Conservation (phyloP, 768 basidiomycete genomes). For the Flagelloscypha sp. region DNA sequence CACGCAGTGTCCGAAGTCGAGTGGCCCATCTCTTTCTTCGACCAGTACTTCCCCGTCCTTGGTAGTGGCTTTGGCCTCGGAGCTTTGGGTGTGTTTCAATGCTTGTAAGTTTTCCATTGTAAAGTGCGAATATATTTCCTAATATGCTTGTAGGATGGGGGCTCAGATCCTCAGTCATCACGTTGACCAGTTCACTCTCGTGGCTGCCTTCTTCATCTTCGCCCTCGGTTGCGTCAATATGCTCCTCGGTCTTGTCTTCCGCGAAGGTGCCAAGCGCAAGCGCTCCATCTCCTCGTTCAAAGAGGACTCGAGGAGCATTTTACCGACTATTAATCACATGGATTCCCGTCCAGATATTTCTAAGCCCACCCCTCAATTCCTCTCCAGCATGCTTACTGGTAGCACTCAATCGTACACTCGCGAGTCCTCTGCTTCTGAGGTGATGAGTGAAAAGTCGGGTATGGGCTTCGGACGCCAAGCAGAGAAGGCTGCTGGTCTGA, state of each 20-base stretch:
- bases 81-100: conserved; percentile 80
- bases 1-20: conserved; percentile 59
- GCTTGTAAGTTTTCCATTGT: conserved; percentile 44
- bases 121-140: neutral
- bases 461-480: conserved; percentile 78
- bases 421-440: conserved; percentile 7
- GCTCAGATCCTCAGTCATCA: conserved; percentile 68
- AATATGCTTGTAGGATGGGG: conserved; percentile 37
- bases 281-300: conserved; percentile 66
- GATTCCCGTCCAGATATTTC: conserved; percentile 29
- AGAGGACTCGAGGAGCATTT: conserved; percentile 43
- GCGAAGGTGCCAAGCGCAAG: conserved; percentile 52
- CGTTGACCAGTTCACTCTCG: conserved; percentile 78
- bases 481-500: conserved; percentile 66
- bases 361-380: conserved; percentile 23
- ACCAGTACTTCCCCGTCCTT: conserved; percentile 87
- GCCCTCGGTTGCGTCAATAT: conserved; percentile 79
- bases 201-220: conserved; percentile 81
- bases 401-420: conserved; percentile 21
- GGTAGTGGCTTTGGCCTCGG: conserved; percentile 81
- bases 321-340: conserved; percentile 43
- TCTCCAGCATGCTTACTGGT: conserved; percentile 23
- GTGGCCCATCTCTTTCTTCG: conserved; percentile 74
- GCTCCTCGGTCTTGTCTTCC: conserved; percentile 73
- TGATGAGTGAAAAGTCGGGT: conserved; percentile 26